Base-by-base conservation (phyloP, 2,329 filamentous ascomycete genomes). In the Phialocephala sp. region DNA sequence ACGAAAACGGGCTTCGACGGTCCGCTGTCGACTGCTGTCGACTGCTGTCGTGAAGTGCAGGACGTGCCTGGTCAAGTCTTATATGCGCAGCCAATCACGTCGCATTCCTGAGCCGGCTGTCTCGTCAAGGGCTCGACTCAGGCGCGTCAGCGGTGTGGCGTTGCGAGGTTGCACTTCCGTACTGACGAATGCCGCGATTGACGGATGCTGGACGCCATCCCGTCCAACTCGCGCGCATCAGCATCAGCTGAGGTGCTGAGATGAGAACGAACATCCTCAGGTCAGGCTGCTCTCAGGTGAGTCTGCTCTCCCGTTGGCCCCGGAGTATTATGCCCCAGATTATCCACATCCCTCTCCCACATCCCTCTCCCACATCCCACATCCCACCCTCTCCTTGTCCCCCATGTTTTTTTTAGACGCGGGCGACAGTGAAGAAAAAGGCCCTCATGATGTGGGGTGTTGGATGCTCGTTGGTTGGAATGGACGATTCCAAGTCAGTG, bases 1-100 rank as follows among this genome's bases (percentile, higher is more conserved):
- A 24, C 32, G 41, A 54, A 50, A 47, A 24, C 35, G 58, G 59
- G 57, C 54, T 54, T 52, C 11, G 43, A 66, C 61, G 61, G 61
- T 64, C 65, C 58, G 60, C 39, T 63, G 61, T 50, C 56, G 56
- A 18, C n/a, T n/a, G n/a, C n/a, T n/a, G n/a, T n/a, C n/a, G n/a
- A n/a, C n/a, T 8, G 22, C 6, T 32, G 12, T 15, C 12, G 3
- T 5, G 18, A 9, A 27, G 14, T 32, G 14, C 20, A 54, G 18
- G 12, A 32, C 5, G 1, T 24, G 22, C 22, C 8, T 54, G 24
- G 11, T 5, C 50, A 15, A 52, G 47, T 52, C 47, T 27, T 32
- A 27, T 52, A 12, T 52, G 2, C 22, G 8, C 22, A 3, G 15
- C 43, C 43, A 47, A 2, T 47, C 8, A 47, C 11, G 4, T 41